phyloP scores from a whole-genome alignment of 768 basidiomycete genomes.

The Termitomyces sp. region DNA sequence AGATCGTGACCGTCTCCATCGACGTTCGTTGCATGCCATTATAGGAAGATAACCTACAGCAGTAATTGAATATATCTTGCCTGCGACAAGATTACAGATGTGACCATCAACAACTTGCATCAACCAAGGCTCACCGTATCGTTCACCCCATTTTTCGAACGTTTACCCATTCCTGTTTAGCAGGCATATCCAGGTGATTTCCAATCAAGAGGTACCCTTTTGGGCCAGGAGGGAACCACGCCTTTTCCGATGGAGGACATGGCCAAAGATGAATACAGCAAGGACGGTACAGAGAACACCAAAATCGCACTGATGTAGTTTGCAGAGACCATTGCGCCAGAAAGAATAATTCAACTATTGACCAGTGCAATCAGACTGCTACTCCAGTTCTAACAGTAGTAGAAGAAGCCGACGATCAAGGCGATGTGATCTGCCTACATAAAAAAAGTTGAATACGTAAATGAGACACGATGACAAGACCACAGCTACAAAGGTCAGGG shows the following conservation, averaged over 20 bases:
- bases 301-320: background rate
- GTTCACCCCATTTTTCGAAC: slow-evolving; percentile 5
- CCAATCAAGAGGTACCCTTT: slow-evolving; percentile 6
- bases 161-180: slow-evolving; percentile 1
- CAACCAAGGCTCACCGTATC: background rate
- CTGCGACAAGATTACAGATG: slow-evolving; percentile 22
- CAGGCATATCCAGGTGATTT: slow-evolving; percentile 3
- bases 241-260: slow-evolving; percentile 18
- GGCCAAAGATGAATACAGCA: slow-evolving; percentile 27
- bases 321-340: background rate
- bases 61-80: slow-evolving; percentile 55
- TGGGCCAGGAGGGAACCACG: slow-evolving; percentile 1
- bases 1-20: too few species aligned
- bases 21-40: too few species aligned
- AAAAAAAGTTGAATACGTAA: background rate
- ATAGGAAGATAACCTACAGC: slow-evolving; percentile 40
- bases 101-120: background rate
- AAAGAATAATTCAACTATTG: background rate
- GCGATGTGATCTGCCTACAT: background rate
- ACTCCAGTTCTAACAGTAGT: too few species aligned
- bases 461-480: background rate
- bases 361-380: background rate
- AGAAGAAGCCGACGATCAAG: background rate
- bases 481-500: background rate
- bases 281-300: slow-evolving; percentile 27